phyloP scores from a whole-genome alignment of 177 flowering plant genomes.

The Vitis hybrid region DNA sequence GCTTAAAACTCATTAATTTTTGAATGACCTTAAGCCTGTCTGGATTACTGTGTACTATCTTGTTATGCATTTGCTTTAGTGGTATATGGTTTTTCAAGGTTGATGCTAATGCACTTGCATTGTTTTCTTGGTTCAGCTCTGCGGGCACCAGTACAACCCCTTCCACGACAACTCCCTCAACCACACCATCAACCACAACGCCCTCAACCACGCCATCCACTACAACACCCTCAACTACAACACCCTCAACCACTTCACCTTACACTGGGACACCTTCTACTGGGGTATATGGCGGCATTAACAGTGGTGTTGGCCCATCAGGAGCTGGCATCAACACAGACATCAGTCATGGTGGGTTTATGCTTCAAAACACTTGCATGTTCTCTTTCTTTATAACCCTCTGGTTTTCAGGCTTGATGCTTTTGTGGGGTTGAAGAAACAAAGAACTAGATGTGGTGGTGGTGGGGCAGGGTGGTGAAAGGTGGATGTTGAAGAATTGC shows the following conservation, averaged over 20 bases:
- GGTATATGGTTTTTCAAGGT: background rate
- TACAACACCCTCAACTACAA: constrained; percentile 16
- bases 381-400: constrained; percentile 3
- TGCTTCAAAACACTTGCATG: background rate
- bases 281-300: constrained; percentile 28
- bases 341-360: constrained; percentile 16
- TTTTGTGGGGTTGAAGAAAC: constrained; percentile 14
- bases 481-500: constrained; percentile 10
- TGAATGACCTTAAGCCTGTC: background rate
- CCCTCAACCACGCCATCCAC: constrained; percentile 13
- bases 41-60: background rate
- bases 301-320: constrained; percentile 22
- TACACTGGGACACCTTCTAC: constrained; percentile 22
- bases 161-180: background rate
- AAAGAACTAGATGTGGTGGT: background rate
- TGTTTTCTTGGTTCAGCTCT: constrained; percentile 18
- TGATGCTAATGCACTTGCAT: background rate
- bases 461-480: constrained; percentile 10
- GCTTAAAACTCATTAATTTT: background rate
- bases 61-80: background rate
- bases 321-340: constrained; percentile 25
- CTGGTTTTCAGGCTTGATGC: constrained; percentile 17
- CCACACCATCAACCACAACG: constrained; percentile 5
- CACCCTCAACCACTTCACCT: constrained; percentile 14
- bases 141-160: constrained; percentile 26